Evolutionary conservation across 148 eudicot species (phyloP).

Genomic region (Gaultheria prostrata): DNA sequence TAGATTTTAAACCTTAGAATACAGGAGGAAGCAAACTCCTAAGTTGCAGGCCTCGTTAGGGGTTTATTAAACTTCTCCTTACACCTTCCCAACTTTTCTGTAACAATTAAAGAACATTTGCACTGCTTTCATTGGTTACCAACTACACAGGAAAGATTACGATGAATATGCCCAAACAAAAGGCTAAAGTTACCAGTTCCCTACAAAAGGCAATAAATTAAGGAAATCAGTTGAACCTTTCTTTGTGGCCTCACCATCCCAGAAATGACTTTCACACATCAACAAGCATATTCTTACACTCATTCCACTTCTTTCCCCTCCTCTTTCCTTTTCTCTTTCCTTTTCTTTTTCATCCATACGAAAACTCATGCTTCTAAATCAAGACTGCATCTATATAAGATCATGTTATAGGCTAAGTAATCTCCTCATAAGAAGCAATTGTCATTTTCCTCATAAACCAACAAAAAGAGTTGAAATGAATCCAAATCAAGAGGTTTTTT

Average conservation of each 20-base stretch:
- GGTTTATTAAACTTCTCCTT: no score
- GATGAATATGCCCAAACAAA: not conserved
- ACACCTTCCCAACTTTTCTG: not conserved
- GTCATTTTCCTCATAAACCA: not conserved
- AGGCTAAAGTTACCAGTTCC: not conserved
- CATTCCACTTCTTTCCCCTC: conserved; percentile 8
- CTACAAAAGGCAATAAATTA: not conserved
- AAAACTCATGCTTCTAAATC: not conserved
- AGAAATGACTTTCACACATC: not conserved
- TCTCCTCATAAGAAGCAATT: not conserved
- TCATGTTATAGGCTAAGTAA: not conserved
- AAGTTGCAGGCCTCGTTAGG: no score
- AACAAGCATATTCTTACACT: conserved; percentile 8
- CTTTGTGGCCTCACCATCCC: not conserved
- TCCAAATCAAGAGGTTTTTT: not conserved
- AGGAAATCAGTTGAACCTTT: not conserved
- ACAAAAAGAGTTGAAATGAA: not conserved
- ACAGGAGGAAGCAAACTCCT: no score
- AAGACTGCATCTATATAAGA: not conserved
- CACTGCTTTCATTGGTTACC: not conserved
- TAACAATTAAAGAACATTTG: not conserved
- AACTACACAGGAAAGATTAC: not conserved
- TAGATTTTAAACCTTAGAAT: no score
- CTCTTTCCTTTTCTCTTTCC: not conserved
- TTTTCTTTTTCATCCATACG: not conserved